phyloP scores from a whole-genome alignment of 208 protist genomes.

The Wallacemonas sp. region DNA sequence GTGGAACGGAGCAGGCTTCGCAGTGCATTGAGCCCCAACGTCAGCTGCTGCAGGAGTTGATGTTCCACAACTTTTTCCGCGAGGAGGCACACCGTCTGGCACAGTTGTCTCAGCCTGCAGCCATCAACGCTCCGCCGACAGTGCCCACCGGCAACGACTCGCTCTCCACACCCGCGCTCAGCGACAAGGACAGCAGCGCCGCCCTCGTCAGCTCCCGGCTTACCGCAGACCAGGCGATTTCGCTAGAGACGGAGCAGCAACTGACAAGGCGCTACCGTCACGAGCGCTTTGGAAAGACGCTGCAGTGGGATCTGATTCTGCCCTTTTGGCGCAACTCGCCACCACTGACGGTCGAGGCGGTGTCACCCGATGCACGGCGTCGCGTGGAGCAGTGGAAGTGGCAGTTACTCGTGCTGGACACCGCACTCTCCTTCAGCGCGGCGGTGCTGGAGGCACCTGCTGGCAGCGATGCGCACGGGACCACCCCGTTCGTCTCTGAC shows the following conservation, averaged over 20 bases:
- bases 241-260: background rate
- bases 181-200: background rate
- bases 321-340: slow-evolving; percentile 15
- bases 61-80: slow-evolving; percentile 6
- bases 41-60: slow-evolving; percentile 9
- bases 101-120: background rate
- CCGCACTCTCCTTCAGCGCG: background rate
- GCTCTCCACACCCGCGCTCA: background rate
- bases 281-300: background rate
- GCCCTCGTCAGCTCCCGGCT: too few species aligned
- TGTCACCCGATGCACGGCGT: slow-evolving; percentile 30
- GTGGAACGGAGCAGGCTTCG: background rate
- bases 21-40: slow-evolving; percentile 3
- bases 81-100: slow-evolving; percentile 10
- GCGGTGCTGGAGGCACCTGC: background rate
- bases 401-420: slow-evolving; percentile 17
- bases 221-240: too few species aligned
- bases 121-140: background rate
- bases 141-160: background rate
- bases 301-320: slow-evolving; percentile 29
- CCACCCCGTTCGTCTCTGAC: slow-evolving; percentile 18
- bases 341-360: slow-evolving; percentile 25
- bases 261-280: background rate
- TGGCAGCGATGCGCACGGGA: background rate
- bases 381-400: slow-evolving; percentile 32